phyloP scores from a whole-genome alignment of 139 green algal genomes.

The Medakamo hakoo region DNA sequence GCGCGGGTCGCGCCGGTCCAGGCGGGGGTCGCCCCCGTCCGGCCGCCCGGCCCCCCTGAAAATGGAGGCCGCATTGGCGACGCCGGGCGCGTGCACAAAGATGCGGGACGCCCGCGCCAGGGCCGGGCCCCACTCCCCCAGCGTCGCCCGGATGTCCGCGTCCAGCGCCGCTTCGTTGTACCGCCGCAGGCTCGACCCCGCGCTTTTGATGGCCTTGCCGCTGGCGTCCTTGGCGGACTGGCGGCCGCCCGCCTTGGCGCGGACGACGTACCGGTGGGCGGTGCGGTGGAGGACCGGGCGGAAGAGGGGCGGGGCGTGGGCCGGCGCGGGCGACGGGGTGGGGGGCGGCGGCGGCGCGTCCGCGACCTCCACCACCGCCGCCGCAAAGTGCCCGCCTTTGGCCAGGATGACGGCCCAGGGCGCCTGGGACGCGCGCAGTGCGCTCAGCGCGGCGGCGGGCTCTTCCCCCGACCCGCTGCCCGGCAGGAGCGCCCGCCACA shows the following conservation, averaged over 20 bases:
- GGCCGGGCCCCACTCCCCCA: slow-evolving; percentile 9
- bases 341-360: background rate
- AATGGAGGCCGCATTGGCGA: slow-evolving; percentile 27
- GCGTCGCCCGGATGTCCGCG: slow-evolving; percentile 27
- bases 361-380: slow-evolving; percentile 33
- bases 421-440: slow-evolving; percentile 13
- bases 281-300: slow-evolving; percentile 58
- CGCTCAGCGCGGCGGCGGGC: slow-evolving; percentile 15
- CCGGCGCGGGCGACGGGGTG: too few relatives aligned
- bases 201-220: slow-evolving; percentile 65
- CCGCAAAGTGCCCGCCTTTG: slow-evolving; percentile 60
- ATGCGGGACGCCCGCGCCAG: slow-evolving; percentile 26
- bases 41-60: slow-evolving; percentile 14
- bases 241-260: slow-evolving; percentile 50
- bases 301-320: too few relatives aligned
- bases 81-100: slow-evolving; percentile 43
- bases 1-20: slow-evolving; percentile 29
- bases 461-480: slow-evolving; percentile 18
- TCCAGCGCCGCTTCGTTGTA: slow-evolving; percentile 74
- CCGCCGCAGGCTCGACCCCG: slow-evolving; percentile 59
- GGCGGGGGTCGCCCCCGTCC: slow-evolving; percentile 13
- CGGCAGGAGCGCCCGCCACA: slow-evolving; percentile 51
- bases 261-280: slow-evolving; percentile 76
- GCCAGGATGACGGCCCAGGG: slow-evolving; percentile 26
- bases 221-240: slow-evolving; percentile 73